Base-by-base conservation (phyloP, 352 stramenopile species). In the Phytophthora sojae region DNA sequence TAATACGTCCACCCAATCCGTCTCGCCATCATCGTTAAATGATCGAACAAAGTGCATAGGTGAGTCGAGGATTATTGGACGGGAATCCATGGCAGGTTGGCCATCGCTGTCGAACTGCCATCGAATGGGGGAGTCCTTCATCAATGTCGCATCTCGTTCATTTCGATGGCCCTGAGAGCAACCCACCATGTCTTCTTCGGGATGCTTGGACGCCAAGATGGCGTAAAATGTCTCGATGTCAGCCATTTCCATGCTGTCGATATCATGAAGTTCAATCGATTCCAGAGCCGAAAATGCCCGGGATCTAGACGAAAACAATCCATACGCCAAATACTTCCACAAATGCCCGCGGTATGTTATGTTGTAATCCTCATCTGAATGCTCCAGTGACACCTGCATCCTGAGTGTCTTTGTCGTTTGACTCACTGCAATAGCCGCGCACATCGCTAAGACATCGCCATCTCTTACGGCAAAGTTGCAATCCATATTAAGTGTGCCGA, bases 271-370 rank as follows among this genome's bases (percentile, higher is more conserved):
- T 15, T 49, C 42, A 23, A 49, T 49, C 42, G 42, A 49, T 49
- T 49, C 42, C 42, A 49, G 42, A 12, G 42, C 42, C 6, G 42
- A 49, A 8, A 49, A 19, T 49, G 5, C 17, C 42, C 42, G 42
- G 42, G 42, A 49, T 49, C 42, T 4, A 49, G 42, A 15, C 6
- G 42, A 49, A 6, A 49, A 49, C 15, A 49, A 15, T 23, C 42
- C 42, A 49, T 49, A 49, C 14, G 39, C 39, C 15, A 49, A 15
- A 49, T 49, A 49, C 42, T 49, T 49, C 42, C 42, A 49, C 42
- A 49, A 49, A 49, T 49, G 15, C 42, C 42, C 42, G 42, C 42
- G 42, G 42, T 49, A 23, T n/a, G 15, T 49, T 4, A 23, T 49
- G 42, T 49, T 23, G 42, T 49, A 49, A 21, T 49, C 42, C 14